A percentile compares a stretch with the other conserved stretches of the same genome.
Evolutionary conservation across 371 early-diverging fungal genomes (phyloP).

Genomic region (Cokeromyces recurvatus): DNA sequence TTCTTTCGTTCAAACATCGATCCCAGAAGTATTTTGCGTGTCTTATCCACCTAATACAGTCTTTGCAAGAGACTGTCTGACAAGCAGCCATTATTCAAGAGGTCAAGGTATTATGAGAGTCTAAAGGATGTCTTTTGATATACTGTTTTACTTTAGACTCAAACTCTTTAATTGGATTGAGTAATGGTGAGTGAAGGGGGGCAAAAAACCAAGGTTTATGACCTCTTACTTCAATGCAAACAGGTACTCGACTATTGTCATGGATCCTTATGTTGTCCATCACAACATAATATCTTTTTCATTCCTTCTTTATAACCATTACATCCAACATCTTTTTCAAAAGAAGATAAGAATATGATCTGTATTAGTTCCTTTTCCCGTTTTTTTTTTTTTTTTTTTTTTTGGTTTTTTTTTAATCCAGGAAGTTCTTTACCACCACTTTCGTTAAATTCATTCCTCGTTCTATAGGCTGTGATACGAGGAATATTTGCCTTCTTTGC

Average conservation of each 20-base stretch:
- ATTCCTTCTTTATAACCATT: slow-evolving; percentile 10
- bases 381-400: neutral
- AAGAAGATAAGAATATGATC: slow-evolving; percentile 9
- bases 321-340: slow-evolving; percentile 8
- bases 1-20: slow-evolving; percentile 1
- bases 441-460: slow-evolving; percentile 10
- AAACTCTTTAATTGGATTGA: slow-evolving; percentile 12
- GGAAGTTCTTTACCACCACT: slow-evolving; percentile 15
- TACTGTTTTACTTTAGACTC: slow-evolving; percentile 10
- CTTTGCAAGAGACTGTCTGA: slow-evolving; percentile 5
- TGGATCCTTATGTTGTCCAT: slow-evolving; percentile 14
- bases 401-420: slow-evolving; percentile 1
- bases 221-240: slow-evolving; percentile 6
- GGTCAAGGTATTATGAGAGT: slow-evolving; percentile 8
- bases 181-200: slow-evolving; percentile 14
- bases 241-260: slow-evolving; percentile 4
- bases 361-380: slow-evolving; percentile 11
- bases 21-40: slow-evolving; percentile 3
- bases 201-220: slow-evolving; percentile 8
- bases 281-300: slow-evolving; percentile 15
- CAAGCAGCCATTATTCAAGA: slow-evolving; percentile 6
- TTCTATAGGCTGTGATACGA: slow-evolving; percentile 11
- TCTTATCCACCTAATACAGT: slow-evolving; percentile 8
- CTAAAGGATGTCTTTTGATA: slow-evolving; percentile 13
- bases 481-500: no score